A percentile compares a stretch with the other conserved stretches of the same genome.
Conservation (phyloP, 1,139 yeast species). For the Candida albicans region DNA sequence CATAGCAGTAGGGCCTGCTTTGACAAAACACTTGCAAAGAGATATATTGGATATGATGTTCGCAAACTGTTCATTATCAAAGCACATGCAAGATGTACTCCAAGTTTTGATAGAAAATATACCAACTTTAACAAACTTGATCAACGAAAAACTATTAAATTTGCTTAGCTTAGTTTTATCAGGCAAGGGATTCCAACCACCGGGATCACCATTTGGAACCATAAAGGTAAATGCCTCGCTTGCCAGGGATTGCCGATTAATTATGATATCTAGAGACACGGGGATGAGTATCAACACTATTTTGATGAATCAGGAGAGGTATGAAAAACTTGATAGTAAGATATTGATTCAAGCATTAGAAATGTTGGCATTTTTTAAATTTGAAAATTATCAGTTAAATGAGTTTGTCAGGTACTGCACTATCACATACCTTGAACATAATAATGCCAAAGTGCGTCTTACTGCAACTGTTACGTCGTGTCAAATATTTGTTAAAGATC, state of each 20-base stretch:
- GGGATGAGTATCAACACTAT: constrained; percentile 42
- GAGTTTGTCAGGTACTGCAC: constrained; percentile 88
- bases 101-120: constrained; percentile 67
- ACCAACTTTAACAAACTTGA: constrained; percentile 75
- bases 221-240: constrained; percentile 59
- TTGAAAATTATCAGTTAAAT: constrained; percentile 72
- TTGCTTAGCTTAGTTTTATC: constrained; percentile 76
- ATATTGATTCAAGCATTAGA: constrained; percentile 67
- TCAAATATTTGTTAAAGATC: constrained; percentile 73
- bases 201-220: constrained; percentile 84
- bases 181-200: constrained; percentile 79
- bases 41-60: constrained; percentile 80
- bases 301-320: constrained; percentile 37
- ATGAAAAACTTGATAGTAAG: constrained; percentile 49
- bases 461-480: constrained; percentile 86
- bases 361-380: constrained; percentile 73
- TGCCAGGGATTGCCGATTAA: constrained; percentile 77
- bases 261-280: constrained; percentile 68
- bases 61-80: constrained; percentile 75
- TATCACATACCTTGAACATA: constrained; percentile 77
- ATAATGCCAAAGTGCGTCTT: constrained; percentile 74
- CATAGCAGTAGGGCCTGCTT: constrained; percentile 90
- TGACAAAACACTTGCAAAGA: constrained; percentile 82
- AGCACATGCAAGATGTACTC: constrained; percentile 74
- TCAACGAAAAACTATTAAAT: constrained; percentile 71